Conservation (phyloP, 2,329 filamentous ascomycete genomes). For the Colletotrichum sp. region DNA sequence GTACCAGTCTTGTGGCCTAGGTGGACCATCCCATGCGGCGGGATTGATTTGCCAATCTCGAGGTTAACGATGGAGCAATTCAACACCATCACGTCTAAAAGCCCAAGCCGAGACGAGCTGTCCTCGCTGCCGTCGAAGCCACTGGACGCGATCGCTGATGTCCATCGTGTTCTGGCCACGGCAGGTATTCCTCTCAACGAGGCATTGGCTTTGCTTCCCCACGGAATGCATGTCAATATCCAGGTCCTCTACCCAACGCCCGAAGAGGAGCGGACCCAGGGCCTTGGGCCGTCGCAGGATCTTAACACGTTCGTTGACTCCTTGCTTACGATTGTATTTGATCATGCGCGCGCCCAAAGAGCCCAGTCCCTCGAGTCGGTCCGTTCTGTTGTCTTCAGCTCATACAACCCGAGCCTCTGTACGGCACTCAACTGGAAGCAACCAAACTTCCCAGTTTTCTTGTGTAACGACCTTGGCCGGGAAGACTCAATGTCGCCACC, state of each 20-base stretch:
- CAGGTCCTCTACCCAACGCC: constrained; percentile 85
- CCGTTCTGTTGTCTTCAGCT: constrained; percentile 91
- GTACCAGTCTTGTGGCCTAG: constrained; percentile 86
- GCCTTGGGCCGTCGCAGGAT: constrained; percentile 77
- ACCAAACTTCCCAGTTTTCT: constrained; percentile 94
- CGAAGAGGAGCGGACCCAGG: constrained; percentile 72
- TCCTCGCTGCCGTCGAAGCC: constrained; percentile 48
- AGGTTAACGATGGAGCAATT: constrained; percentile 80
- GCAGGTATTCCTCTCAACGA: constrained; percentile 83
- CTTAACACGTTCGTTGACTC: constrained; percentile 88
- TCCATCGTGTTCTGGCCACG: constrained; percentile 74
- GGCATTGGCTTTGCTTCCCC: constrained; percentile 75
- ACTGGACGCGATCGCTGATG: constrained; percentile 61
- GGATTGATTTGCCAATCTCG: constrained; percentile 81
- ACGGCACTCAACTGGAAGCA: constrained; percentile 99
- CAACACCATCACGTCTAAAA: constrained; percentile 52
- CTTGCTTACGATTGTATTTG: constrained; percentile 85
- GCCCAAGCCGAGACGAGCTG: constrained; percentile 48
- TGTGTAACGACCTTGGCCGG: constrained; percentile 89
- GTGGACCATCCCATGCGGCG: constrained; percentile 79
- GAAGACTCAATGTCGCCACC: constrained; percentile 50
- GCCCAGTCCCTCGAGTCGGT: constrained; percentile 73
- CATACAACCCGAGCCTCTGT: constrained; percentile 88
- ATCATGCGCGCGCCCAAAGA: constrained; percentile 77
- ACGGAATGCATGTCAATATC: constrained; percentile 86